Conservation (phyloP, 257 asterid species). For the Solanum peruvianum region DNA sequence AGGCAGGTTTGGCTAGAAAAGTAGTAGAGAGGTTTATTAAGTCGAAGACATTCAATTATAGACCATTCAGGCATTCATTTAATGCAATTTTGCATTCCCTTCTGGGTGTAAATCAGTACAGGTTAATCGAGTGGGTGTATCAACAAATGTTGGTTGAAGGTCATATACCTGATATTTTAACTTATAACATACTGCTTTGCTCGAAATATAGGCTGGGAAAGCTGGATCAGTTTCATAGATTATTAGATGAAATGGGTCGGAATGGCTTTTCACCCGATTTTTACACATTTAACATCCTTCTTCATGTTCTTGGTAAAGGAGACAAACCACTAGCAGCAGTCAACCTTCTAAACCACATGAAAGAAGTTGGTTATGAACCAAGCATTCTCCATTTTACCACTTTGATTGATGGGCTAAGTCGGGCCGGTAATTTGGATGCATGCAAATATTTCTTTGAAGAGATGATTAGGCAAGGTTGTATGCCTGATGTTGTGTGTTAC, state of each 20-base stretch:
- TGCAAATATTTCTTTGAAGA: constrained; percentile 65
- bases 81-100: constrained; percentile 80
- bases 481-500: constrained; percentile 83
- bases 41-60: constrained; percentile 66
- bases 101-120: constrained; percentile 48
- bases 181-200: constrained; percentile 80
- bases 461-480: constrained; percentile 54
- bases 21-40: constrained; percentile 81
- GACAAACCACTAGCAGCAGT: constrained; percentile 79
- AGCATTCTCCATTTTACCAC: constrained; percentile 84
- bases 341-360: constrained; percentile 88
- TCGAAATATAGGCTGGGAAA: constrained; percentile 82
- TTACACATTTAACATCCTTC: constrained; percentile 79
- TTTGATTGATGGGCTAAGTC: constrained; percentile 81
- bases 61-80: constrained; percentile 74
- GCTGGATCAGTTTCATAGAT: constrained; percentile 60
- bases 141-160: constrained; percentile 69
- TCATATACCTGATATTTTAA: constrained; percentile 70
- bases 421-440: constrained; percentile 89
- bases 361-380: constrained; percentile 58
- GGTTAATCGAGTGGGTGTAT: constrained; percentile 89
- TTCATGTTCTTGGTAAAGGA: constrained; percentile 74
- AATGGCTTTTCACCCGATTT: constrained; percentile 77
- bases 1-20: constrained; percentile 78
- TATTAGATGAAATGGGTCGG: constrained; percentile 77